phyloP scores from a whole-genome alignment of 1,284 basidiomycete species.

The Apiotrichum porosum region DNA sequence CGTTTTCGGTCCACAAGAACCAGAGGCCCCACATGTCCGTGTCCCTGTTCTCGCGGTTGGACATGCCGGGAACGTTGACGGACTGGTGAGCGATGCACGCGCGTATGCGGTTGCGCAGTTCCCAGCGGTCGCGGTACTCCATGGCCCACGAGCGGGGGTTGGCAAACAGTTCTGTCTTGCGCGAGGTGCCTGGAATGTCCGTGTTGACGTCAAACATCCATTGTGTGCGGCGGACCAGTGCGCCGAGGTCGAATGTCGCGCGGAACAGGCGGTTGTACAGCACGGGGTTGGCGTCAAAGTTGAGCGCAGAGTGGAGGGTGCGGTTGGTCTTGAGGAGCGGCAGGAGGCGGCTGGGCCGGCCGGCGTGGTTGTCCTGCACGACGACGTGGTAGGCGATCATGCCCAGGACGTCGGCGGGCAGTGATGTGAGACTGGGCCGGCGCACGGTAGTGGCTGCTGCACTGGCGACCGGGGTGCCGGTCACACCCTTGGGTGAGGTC shows the following conservation, averaged over 20 bases:
- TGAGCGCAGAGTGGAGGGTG: slow-evolving; percentile 36
- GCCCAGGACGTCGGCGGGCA: slow-evolving; percentile 29
- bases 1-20: slow-evolving; percentile 50
- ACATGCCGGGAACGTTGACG: slow-evolving; percentile 29
- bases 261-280: slow-evolving; percentile 48
- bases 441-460: too few species aligned
- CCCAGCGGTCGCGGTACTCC: slow-evolving; percentile 43
- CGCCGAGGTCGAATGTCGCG: slow-evolving; percentile 45
- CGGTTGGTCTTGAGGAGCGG: slow-evolving; percentile 35
- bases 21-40: slow-evolving; percentile 49
- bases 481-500: neutral
- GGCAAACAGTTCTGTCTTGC: slow-evolving; percentile 23
- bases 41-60: slow-evolving; percentile 23
- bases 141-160: slow-evolving; percentile 40
- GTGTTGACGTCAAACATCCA: slow-evolving; percentile 30
- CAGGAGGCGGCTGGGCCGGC: slow-evolving; percentile 29
- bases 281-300: slow-evolving; percentile 44
- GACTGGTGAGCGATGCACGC: slow-evolving; percentile 27
- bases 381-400: slow-evolving; percentile 32
- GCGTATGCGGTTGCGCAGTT: slow-evolving; percentile 36
- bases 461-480: neutral
- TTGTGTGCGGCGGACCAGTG: slow-evolving; percentile 37
- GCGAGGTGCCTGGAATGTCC: slow-evolving; percentile 10
- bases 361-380: slow-evolving; percentile 13
- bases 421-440: slow-evolving; percentile 7